phyloP scores from a whole-genome alignment of 2,329 filamentous ascomycete genomes.

The Penicillium sclerotigenum region DNA sequence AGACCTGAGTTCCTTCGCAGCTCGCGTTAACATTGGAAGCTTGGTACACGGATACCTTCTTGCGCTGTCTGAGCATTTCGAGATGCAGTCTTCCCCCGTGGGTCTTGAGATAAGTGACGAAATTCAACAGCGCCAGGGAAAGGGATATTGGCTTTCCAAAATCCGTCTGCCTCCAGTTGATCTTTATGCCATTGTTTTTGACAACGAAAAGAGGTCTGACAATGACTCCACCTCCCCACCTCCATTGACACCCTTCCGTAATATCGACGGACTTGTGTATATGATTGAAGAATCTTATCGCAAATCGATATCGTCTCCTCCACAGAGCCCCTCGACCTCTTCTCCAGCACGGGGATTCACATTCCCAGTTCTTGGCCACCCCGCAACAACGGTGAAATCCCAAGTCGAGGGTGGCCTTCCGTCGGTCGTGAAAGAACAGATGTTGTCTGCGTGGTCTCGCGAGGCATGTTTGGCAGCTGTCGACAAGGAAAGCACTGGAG shows the following conservation, averaged over 20 bases:
- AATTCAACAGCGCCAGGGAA: conserved; percentile 68
- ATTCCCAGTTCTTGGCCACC: conserved; percentile 58
- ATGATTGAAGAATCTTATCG: conserved; percentile 71
- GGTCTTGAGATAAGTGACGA: conserved; percentile 73
- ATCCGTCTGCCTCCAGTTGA: conserved; percentile 67
- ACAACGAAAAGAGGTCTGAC: conserved; percentile 38
- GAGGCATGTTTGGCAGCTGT: conserved; percentile 68
- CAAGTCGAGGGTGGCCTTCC: conserved; percentile 59
- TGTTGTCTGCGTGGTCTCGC: conserved; percentile 76
- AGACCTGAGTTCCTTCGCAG: conserved; percentile 47
- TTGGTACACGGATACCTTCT: conserved; percentile 88
- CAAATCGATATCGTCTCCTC: conserved; percentile 58
- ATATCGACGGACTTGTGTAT: conserved; percentile 68
- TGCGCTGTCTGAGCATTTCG: conserved; percentile 72
- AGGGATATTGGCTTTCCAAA: conserved; percentile 74
- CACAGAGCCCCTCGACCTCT: conserved; percentile 66
- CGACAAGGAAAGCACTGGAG: conserved; percentile 64
- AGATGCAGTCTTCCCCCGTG: conserved; percentile 66
- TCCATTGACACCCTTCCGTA: conserved; percentile 69
- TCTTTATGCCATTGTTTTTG: conserved; percentile 59
- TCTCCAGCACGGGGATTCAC: conserved; percentile 66
- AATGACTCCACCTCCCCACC: conserved; percentile 47
- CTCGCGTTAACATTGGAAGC: conserved; percentile 76
- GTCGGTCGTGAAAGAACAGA: conserved; percentile 65
- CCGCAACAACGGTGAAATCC: conserved; percentile 33